These are phyloP conservation scores for Citrus trifoliata DNA, from an alignment of 345 rosid genomes.

Conservation along the genomic window DNA sequence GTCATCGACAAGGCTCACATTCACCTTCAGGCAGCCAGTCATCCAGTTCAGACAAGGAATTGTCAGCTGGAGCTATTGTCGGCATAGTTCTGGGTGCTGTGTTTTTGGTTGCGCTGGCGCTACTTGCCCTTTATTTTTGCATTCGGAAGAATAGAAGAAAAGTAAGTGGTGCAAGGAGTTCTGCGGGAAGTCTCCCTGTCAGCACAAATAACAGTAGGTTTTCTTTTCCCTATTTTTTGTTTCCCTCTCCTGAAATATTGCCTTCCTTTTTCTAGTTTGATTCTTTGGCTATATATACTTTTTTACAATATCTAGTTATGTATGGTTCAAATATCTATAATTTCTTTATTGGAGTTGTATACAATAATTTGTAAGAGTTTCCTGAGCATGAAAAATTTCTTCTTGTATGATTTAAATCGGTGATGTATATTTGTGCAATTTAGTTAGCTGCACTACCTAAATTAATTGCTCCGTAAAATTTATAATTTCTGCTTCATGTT, in stretches of 20 bases:
- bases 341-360: background rate
- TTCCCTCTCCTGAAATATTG: background rate
- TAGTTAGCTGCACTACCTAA: background rate
- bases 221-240: conserved; percentile 4
- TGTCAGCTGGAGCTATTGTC: conserved; percentile 55
- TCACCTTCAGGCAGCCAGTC: conserved; percentile 33
- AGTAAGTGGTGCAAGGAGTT: conserved; percentile 41
- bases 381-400: background rate
- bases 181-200: conserved; percentile 46
- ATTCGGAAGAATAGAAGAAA: conserved; percentile 41
- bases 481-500: conserved; percentile 1
- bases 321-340: background rate
- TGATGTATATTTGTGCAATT: background rate
- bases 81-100: conserved; percentile 69
- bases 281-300: background rate
- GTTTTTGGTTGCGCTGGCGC: conserved; percentile 43
- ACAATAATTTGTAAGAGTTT: background rate
- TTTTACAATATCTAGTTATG: background rate
- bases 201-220: conserved; percentile 37
- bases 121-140: conserved; percentile 52
- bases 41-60: conserved; percentile 48
- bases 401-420: background rate
- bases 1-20: conserved; percentile 36
- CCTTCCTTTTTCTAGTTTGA: background rate
- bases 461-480: background rate